phyloP scores from a whole-genome alignment of 2,329 filamentous ascomycete species.

The Fusarium gaditjirri region DNA sequence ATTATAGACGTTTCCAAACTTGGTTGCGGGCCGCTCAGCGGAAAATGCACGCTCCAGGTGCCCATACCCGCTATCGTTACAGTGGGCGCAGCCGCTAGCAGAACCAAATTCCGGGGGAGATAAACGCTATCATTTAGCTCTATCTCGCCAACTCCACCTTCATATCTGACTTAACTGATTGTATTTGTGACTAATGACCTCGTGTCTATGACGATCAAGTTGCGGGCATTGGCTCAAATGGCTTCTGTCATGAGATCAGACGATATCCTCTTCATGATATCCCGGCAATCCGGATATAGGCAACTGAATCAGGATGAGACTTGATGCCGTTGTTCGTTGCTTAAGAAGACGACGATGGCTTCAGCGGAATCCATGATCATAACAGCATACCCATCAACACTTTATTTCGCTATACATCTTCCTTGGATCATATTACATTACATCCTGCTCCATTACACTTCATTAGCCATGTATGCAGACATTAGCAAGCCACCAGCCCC shows the following conservation, averaged over 20 bases:
- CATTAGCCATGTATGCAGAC: slow-evolving; percentile 35
- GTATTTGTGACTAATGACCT: background rate
- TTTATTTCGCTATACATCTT: fast-evolving
- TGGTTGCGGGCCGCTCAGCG: background rate
- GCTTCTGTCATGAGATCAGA: background rate
- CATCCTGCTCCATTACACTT: fast-evolving
- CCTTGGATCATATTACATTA: background rate
- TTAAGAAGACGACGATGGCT: background rate
- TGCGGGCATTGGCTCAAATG: background rate
- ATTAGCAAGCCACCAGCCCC: slow-evolving; percentile 40
- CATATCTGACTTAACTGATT: background rate
- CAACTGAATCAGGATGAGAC: background rate
- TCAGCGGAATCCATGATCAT: background rate
- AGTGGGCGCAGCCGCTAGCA: background rate
- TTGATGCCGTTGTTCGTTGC: background rate
- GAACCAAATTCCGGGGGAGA: background rate
- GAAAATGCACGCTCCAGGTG: background rate
- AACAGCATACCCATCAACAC: background rate
- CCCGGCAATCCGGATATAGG: background rate
- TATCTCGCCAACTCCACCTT: background rate
- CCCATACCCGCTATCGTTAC: background rate
- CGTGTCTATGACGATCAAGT: background rate
- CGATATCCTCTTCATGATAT: background rate
- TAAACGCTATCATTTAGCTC: background rate
- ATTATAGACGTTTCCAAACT: background rate